Evolutionary conservation across 1,139 yeast genomes (phyloP).

Genomic region (Kluyveromyces sp.): DNA sequence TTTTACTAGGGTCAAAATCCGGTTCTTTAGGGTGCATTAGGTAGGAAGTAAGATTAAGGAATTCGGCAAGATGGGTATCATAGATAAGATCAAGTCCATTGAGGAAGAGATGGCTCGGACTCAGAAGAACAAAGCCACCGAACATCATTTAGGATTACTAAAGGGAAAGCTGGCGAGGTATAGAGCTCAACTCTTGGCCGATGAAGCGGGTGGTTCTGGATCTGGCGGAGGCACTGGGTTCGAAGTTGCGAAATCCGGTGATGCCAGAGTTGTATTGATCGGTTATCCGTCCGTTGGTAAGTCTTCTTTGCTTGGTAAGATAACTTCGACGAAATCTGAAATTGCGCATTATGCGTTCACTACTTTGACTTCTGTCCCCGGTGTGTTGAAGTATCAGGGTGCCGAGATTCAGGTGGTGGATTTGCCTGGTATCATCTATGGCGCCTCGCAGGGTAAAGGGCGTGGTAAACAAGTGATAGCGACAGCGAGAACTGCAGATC

Average conservation of each 20-base stretch:
- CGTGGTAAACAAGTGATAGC: constrained; percentile 96
- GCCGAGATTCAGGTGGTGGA: constrained; percentile 96
- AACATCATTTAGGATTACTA: constrained; percentile 86
- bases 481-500: constrained; percentile 90
- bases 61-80: constrained; percentile 28
- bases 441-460: constrained; percentile 96
- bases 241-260: constrained; percentile 93
- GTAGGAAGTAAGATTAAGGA: background rate
- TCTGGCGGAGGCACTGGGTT: constrained; percentile 82
- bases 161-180: constrained; percentile 95
- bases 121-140: constrained; percentile 96
- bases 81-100: constrained; percentile 80
- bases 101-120: constrained; percentile 92
- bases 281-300: constrained; percentile 99
- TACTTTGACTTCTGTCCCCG: constrained; percentile 93
- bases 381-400: constrained; percentile 88
- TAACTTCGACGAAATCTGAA: constrained; percentile 89
- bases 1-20: too few species aligned
- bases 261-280: constrained; percentile 89
- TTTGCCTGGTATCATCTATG: constrained; percentile 94
- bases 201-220: constrained; percentile 64
- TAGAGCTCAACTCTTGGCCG: constrained; percentile 85
- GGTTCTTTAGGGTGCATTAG: too few species aligned
- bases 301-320: constrained; percentile 77
- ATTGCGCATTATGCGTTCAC: constrained; percentile 95